Percentiles rank a stretch among this genome's conserved stretches.
Evolutionary conservation across 1,284 basidiomycete genomes (phyloP).

Genomic region (Ustilago cynodontis): DNA sequence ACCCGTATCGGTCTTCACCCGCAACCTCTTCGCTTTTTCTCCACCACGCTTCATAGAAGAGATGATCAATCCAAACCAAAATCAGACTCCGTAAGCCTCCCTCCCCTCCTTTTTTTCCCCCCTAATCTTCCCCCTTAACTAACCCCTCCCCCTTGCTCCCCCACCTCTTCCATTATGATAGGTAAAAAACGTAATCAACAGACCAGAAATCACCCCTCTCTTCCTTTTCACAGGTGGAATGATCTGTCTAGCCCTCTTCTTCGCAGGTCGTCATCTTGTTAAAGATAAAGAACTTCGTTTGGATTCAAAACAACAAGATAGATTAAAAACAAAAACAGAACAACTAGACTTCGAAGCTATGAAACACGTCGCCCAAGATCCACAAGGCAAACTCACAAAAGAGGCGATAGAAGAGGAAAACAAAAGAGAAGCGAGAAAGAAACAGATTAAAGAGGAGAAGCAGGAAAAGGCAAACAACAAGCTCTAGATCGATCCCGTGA

Average conservation of each 20-base stretch:
- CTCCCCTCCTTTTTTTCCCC: not conserved
- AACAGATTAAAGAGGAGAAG: conserved; percentile 29
- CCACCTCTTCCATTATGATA: not conserved
- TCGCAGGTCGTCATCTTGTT: conserved; percentile 31
- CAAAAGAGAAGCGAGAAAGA: conserved; percentile 15
- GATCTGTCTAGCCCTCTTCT: conserved; percentile 47
- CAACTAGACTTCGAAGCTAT: conserved; percentile 42
- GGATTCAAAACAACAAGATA: conserved; percentile 29
- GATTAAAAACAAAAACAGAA: conserved; percentile 31
- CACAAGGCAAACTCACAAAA: conserved; percentile 44
- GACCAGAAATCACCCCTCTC: conserved; percentile 51
- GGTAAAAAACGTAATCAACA: conserved; percentile 34
- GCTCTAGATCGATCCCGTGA: conserved; percentile 4
- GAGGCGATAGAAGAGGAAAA: conserved; percentile 34
- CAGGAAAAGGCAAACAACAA: conserved; percentile 37
- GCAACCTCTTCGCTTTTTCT: conserved; percentile 9
- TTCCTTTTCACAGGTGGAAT: conserved; percentile 51
- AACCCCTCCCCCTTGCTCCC: not conserved
- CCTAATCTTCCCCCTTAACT: not conserved
- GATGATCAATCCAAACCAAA: conserved; percentile 33
- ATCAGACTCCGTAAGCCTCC: conserved; percentile 26
- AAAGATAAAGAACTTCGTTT: conserved; percentile 42
- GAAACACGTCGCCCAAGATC: conserved; percentile 38
- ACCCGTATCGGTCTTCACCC: not conserved
- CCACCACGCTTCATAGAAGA: conserved; percentile 6